phyloP scores from a whole-genome alignment of 257 asterid species.

The Anisodus tanguticus region DNA sequence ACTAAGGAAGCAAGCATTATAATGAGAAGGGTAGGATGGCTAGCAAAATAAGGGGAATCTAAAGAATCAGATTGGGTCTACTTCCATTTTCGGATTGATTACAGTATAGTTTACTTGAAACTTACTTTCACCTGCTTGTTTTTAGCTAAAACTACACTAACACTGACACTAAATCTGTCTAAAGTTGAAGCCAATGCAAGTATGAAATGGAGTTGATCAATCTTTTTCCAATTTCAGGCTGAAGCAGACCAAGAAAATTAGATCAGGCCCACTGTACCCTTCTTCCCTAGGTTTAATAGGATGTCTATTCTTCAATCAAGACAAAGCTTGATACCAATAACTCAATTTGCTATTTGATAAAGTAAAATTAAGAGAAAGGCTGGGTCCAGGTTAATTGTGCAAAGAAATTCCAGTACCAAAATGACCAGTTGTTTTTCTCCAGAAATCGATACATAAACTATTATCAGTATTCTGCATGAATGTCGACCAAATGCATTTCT shows the following conservation, averaged over 20 bases:
- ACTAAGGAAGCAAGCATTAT: background rate
- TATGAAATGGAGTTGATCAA: background rate
- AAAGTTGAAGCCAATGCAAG: background rate
- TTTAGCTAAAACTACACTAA: background rate
- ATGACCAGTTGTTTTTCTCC: background rate
- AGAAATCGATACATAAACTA: background rate
- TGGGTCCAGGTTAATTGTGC: background rate
- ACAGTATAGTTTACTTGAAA: background rate
- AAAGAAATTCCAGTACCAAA: background rate
- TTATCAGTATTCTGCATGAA: conserved; percentile 10
- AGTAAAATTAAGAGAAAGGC: background rate
- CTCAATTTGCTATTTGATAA: conserved; percentile 3
- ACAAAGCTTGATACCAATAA: background rate
- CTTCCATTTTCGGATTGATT: background rate
- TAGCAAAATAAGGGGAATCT: background rate
- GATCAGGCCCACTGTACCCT: background rate
- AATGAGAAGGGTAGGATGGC: background rate
- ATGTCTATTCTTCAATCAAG: conserved; percentile 23
- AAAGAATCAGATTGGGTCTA: background rate
- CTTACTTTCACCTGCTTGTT: background rate
- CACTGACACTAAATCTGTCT: background rate
- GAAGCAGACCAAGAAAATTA: background rate
- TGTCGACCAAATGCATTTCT: background rate
- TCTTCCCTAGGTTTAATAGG: background rate
- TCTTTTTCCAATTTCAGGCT: background rate